Evolutionary conservation across 2,329 filamentous ascomycete species (phyloP).

Genomic region (Sarocladium kiliense): DNA sequence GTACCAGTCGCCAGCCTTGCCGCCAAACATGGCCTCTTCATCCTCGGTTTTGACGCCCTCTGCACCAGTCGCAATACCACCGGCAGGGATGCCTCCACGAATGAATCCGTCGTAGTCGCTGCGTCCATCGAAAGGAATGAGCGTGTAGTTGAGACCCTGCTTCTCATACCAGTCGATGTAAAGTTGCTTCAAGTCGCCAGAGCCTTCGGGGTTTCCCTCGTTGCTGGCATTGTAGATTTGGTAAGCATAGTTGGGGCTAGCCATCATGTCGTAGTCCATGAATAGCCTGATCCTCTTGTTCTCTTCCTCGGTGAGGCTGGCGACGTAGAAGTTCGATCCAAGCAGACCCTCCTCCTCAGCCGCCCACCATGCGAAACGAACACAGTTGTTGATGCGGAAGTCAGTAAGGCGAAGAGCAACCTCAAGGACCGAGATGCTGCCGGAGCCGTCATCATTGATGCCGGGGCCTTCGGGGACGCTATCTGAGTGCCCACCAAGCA

Average conservation of each 20-base stretch:
- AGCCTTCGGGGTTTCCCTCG: conserved; percentile 63
- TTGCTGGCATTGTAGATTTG: conserved; percentile 71
- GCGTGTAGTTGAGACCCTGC: conserved; percentile 59
- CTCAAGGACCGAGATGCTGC: conserved; percentile 57
- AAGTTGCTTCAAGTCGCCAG: conserved; percentile 61
- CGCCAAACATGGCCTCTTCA: conserved; percentile 65
- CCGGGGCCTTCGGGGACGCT: conserved; percentile 60
- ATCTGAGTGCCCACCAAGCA: conserved; percentile 61
- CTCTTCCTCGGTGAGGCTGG: conserved; percentile 48
- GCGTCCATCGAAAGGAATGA: conserved; percentile 72
- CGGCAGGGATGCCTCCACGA: conserved; percentile 64
- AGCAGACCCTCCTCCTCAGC: conserved; percentile 63
- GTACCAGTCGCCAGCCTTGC: conserved; percentile 55
- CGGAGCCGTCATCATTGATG: conserved; percentile 75
- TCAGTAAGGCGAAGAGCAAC: conserved; percentile 53
- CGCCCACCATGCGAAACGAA: conserved; percentile 64
- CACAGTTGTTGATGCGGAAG: conserved; percentile 58
- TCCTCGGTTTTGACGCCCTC: conserved; percentile 69
- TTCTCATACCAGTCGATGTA: conserved; percentile 63
- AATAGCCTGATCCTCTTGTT: conserved; percentile 59
- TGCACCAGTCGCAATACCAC: conserved; percentile 73
- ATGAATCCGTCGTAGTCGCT: conserved; percentile 79
- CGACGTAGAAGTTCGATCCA: conserved; percentile 58
- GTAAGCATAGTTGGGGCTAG: conserved; percentile 60
- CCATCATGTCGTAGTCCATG: conserved; percentile 69